Base-by-base conservation (phyloP, 2,329 filamentous ascomycete genomes). In the Lecanicillium sp. region DNA sequence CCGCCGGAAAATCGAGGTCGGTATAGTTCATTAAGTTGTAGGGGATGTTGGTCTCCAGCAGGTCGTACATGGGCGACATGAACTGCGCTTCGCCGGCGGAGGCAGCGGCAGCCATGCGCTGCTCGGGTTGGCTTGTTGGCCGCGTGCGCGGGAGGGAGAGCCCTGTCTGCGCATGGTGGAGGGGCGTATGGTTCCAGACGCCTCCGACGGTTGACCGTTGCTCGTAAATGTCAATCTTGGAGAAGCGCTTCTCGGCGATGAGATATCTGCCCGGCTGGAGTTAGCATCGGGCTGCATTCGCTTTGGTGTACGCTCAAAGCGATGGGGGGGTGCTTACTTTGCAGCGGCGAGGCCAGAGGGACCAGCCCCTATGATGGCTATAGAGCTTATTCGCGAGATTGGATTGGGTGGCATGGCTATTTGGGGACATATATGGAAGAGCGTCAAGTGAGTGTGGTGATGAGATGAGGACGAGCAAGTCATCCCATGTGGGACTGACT, bases 21-120 rank as follows among this genome's bases (percentile, higher is more conserved):
- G 75, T 76, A 52, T 77, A 88, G 10, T 70, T 66, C 84, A 90
- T 89, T 22, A 89, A 57, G 1, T 66, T 66, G 41, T 81, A 72
- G 0, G 84, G 83, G 27, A 89, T 84, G 55, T 90, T 90, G 2
- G 84, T 86, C 54, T 88, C 82, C 3, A 88, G 64, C 11, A 66
- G 61, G 37, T 83, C 75, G 54, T 88, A 88, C 33, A 87, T 66
- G 0, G 84, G 81, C 3, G 81, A 83, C n/a, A 81, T 62, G 46
- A 85, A 86, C 3, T 71, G 59, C 3, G 72, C 62, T 22, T 47
- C 47, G 2, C 39, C 39, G 14, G 42, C 40, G 2, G 51, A 45
- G 13, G 52, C 50, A n/a, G 55, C 43, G 40, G 45, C n/a, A 14
- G 36, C 44, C 4, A 60, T 51, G 13, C 55, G 53, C 70, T 74